Evolutionary conservation across 1,139 yeast genomes (phyloP).

Genomic region (Candida mesenterica): DNA sequence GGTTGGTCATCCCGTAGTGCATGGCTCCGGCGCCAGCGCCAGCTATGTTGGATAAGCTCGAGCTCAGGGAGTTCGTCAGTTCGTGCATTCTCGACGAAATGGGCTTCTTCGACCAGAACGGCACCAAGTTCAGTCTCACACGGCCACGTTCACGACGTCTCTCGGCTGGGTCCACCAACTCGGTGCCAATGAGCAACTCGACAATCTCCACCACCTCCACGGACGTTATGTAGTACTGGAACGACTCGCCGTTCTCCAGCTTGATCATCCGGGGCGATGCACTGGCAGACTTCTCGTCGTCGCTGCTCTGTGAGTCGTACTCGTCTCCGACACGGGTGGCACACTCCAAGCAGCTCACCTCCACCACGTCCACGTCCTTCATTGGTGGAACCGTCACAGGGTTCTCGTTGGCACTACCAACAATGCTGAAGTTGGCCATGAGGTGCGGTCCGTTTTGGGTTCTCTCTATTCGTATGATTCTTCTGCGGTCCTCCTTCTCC

Average conservation of each 20-base stretch:
- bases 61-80: constrained; percentile 10
- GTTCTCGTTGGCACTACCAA: constrained; percentile 51
- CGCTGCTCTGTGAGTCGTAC: constrained; percentile 19
- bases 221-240: constrained; percentile 57
- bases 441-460: constrained; percentile 48
- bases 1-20: constrained; percentile 22
- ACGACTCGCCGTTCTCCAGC: constrained; percentile 17
- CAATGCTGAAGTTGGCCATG: constrained; percentile 47
- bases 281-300: constrained; percentile 14
- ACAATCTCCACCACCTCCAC: constrained; percentile 67
- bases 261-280: constrained; percentile 11
- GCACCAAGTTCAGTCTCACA: constrained; percentile 61
- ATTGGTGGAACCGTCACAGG: constrained; percentile 39
- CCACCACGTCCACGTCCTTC: constrained; percentile 49
- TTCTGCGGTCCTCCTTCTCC: constrained; percentile 50
- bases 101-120: constrained; percentile 66
- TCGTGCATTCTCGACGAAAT: constrained; percentile 50
- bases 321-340: constrained; percentile 32
- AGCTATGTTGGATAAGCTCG: neutral
- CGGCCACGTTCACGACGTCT: constrained; percentile 62
- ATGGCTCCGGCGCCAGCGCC: constrained; percentile 12
- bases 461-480: constrained; percentile 59
- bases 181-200: constrained; percentile 55
- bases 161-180: constrained; percentile 44
- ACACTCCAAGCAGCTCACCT: constrained; percentile 58